Conservation (phyloP, 352 stramenopile genomes). For the Globisporangium paddicum region DNA sequence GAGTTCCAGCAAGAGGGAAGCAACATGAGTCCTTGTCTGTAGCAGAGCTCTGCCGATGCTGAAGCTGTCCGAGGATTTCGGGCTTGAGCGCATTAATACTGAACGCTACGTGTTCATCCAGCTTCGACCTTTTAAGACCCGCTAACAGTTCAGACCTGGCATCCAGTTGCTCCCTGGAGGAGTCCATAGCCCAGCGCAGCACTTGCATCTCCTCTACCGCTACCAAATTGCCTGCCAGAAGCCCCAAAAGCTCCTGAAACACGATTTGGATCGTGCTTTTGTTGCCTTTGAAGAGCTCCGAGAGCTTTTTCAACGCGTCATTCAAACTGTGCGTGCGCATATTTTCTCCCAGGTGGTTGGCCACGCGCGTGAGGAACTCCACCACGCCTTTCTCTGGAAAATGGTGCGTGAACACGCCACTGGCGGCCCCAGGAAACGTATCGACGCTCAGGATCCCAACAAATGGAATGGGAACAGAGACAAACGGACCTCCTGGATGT, state of each 20-base stretch:
- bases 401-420: conserved; percentile 35
- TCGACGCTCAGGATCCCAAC: conserved; percentile 62
- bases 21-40: conserved; percentile 7
- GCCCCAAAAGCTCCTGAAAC: conserved; percentile 28
- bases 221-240: conserved; percentile 38
- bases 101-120: too few species aligned
- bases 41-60: conserved; percentile 1
- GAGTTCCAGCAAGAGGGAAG: conserved; percentile 8
- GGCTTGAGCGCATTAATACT: background rate
- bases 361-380: conserved; percentile 37
- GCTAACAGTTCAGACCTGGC: background rate
- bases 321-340: conserved; percentile 28
- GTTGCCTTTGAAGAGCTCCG: conserved; percentile 58
- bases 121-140: background rate
- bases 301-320: conserved; percentile 17
- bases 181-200: conserved; percentile 13
- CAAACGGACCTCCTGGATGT: too few species aligned
- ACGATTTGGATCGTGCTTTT: conserved; percentile 31
- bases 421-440: conserved; percentile 51
- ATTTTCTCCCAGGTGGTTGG: conserved; percentile 41
- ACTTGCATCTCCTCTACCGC: conserved; percentile 34
- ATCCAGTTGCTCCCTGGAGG: background rate
- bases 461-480: conserved; percentile 70
- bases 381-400: conserved; percentile 60
- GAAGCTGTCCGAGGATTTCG: conserved; percentile 2